Base-by-base conservation (phyloP, 2,329 filamentous ascomycete species). In the Fusarium mangiferae region DNA sequence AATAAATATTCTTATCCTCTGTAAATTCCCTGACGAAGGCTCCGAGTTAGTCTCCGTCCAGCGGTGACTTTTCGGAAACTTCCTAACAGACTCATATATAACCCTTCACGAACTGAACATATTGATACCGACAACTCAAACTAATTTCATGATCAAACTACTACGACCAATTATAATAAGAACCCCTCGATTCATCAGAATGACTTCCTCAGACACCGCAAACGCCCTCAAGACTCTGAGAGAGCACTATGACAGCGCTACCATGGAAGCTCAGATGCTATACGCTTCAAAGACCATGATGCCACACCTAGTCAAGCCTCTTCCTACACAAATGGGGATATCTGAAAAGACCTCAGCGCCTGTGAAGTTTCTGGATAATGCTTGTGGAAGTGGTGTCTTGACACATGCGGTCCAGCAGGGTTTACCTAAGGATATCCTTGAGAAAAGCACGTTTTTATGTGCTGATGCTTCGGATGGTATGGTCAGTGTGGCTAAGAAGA, bases 341-440 rank as follows among this genome's bases (percentile, higher is more conserved):
- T 60, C 58, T 1, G 44, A 63, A 30, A 33, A 66, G 7, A 59
- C 30, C 0, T 51, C 46, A 42, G 80, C 70, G 11, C 83, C 84
- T 0, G 79, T 87, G 54, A 54, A 57, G 6, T 72, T 90, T 30
- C 77, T 90, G 17, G 89, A 90, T 66, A 85, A 85, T 70, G 88
- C 86, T 12, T 90, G 88, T 62, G 88, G 88, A 1, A 82, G 83
- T 8, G 89, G 88, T 1, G 82, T 88, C 22, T 81, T 89, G 18
- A 85, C 85, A 3, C 83, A 84, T 14, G 78, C 85, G 33, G 74
- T 89, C 20, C 84, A 87, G 63, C 76, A 77, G 15, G 77, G 74
- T 6, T 66, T 90, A 20, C 71, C 82, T 18, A 78, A 77, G 13
- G 75, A 83, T 3, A 78, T 85, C 10, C 80, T 87, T 26, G 77